Evolutionary conservation across 257 asterid genomes (phyloP).

Genomic region (Lithospermum erythrorhizon): DNA sequence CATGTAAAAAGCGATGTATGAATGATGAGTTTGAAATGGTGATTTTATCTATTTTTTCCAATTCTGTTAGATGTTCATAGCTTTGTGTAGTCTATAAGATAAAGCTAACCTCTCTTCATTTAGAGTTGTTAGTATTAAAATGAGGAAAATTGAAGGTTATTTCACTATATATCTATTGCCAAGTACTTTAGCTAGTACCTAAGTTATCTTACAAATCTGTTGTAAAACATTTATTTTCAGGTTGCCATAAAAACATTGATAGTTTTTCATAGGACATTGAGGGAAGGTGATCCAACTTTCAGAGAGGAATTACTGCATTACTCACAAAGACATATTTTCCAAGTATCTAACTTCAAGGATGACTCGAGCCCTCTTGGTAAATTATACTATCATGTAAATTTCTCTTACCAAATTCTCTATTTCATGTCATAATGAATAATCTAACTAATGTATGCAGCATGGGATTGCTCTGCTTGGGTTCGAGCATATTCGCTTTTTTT

Average conservation of each 20-base stretch:
- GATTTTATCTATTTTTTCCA: no score
- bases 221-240: slow-evolving; percentile 23
- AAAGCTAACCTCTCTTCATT: no score
- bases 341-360: slow-evolving; percentile 73
- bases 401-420: not conserved
- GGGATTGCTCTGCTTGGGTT: slow-evolving; percentile 94
- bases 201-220: not conserved
- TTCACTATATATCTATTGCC: not conserved
- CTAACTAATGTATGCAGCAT: slow-evolving; percentile 40
- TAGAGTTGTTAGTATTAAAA: not conserved
- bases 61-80: no score
- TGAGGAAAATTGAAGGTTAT: no score
- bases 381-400: not conserved
- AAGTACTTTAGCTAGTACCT: not conserved
- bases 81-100: no score
- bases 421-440: not conserved
- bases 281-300: slow-evolving; percentile 83
- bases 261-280: slow-evolving; percentile 65
- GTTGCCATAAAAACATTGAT: slow-evolving; percentile 75
- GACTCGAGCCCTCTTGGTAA: slow-evolving; percentile 75
- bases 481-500: slow-evolving; percentile 71
- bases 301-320: slow-evolving; percentile 54
- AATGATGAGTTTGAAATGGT: no score
- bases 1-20: no score
- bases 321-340: slow-evolving; percentile 55